These are phyloP conservation scores for Inosperma sp. DNA, from an alignment of 768 basidiomycete species.

Conservation along the genomic window DNA sequence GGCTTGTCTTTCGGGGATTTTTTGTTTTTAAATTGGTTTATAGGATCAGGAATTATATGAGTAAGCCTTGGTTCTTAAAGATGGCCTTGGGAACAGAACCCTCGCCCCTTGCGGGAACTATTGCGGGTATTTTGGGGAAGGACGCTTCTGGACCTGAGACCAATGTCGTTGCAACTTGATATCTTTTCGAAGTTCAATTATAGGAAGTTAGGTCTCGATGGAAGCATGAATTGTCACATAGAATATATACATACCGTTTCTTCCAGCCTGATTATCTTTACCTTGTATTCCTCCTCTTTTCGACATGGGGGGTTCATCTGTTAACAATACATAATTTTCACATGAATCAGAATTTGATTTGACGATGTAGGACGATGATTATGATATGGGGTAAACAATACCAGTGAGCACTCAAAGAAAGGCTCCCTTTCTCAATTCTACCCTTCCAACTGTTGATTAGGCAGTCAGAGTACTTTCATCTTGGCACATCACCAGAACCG, in stretches of 20 bases:
- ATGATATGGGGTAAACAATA: slow-evolving; percentile 30
- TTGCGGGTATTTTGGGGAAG: slow-evolving; percentile 30
- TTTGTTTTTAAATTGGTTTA: slow-evolving; percentile 2
- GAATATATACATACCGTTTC: too few relatives aligned
- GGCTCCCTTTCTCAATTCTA: slow-evolving; percentile 34
- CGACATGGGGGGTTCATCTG: too few relatives aligned
- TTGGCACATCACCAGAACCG: slow-evolving; percentile 82
- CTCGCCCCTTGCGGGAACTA: slow-evolving; percentile 47
- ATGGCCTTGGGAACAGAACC: slow-evolving; percentile 55
- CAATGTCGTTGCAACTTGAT: not conserved
- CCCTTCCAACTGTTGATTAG: slow-evolving; percentile 56
- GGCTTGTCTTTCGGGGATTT: slow-evolving; percentile 1
- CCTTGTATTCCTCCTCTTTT: too few relatives aligned
- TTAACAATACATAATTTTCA: not conserved
- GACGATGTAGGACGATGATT: not conserved
- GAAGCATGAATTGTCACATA: too few relatives aligned
- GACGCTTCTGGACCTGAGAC: not conserved
- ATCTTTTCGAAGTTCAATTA: not conserved
- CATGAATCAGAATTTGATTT: not conserved
- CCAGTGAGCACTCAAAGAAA: slow-evolving; percentile 31
- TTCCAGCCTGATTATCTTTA: too few relatives aligned
- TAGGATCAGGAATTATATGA: slow-evolving; percentile 92
- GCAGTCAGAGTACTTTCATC: slow-evolving; percentile 44
- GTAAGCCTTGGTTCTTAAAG: slow-evolving; percentile 86
- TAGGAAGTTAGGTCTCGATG: too few relatives aligned